Base-by-base conservation (phyloP, 345 rosid species). In the Euphorbia lathyris region DNA sequence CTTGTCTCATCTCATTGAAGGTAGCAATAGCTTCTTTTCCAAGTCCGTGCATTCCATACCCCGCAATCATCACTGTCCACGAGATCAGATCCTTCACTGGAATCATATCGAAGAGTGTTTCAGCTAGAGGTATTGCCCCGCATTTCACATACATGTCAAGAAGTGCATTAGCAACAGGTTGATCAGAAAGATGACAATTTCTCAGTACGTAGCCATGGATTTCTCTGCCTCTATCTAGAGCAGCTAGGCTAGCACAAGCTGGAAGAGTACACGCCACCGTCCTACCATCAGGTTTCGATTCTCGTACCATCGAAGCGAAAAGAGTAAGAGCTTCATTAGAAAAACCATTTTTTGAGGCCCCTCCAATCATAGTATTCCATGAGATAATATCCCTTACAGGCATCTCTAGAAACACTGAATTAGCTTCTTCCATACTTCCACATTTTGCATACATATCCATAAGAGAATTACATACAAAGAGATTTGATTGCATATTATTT, bases 381-480 rank as follows among this genome's bases (percentile, higher is more conserved):
- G 93, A 85, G 62, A 87, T 64, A 42, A 81, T 77, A 79, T 90
- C 93, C 75, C 81, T 88, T 30, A 71, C 77, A 34, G 66, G 80
- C 87, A 86, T 85, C 66, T 74, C 70, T 9, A 66, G 71, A 70
- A 88, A 88, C 22, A 85, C 87, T 14, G 50, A 61, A 61, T 81
- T 73, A 17, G 93, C 93, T 32, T 84, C 90, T 71, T 45, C 58
- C 88, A 87, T 83, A 77, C 85, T 88, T 81, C 93, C 91, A 74
- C 93, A 88, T 83, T 85, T 87, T 2, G 89, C 85, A 77, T 87
- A 88, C 93, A 87, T 88, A 73, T 90, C 93, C 88, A 88, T 81
- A 57, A 90, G 81, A 61, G 91, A 86, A 76, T 90, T 86, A 4
- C 78, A 82, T 12, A 86, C 84, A 59, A 79, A 84, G 29, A 83